phyloP scores from a whole-genome alignment of 352 stramenopile species.

The Globisporangium splendens region DNA sequence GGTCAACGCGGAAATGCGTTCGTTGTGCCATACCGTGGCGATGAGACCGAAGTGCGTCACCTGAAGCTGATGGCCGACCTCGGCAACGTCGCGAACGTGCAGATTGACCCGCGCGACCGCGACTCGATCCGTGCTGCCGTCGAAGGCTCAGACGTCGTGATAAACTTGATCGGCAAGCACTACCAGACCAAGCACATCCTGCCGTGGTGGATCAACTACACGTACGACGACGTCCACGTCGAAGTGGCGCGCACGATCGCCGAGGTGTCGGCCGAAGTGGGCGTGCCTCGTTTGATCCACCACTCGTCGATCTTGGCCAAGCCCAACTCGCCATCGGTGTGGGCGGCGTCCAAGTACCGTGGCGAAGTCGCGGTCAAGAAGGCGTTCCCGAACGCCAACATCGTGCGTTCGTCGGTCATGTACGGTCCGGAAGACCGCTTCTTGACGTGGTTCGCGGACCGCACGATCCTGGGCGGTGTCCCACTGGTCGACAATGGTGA shows the following conservation, averaged over 20 bases:
- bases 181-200: slow-evolving; percentile 96
- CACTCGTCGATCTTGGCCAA: slow-evolving; percentile 78
- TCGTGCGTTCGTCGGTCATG: slow-evolving; percentile 93
- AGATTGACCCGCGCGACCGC: slow-evolving; percentile 87
- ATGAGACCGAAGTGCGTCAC: slow-evolving; percentile 93
- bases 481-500: slow-evolving; percentile 93
- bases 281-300: slow-evolving; percentile 77
- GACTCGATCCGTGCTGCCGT: slow-evolving; percentile 92
- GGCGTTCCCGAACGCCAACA: slow-evolving; percentile 93
- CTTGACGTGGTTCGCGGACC: slow-evolving; percentile 89
- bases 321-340: slow-evolving; percentile 80
- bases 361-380: slow-evolving; percentile 86
- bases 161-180: slow-evolving; percentile 97
- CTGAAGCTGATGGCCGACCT: slow-evolving; percentile 93
- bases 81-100: slow-evolving; percentile 81
- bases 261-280: slow-evolving; percentile 74
- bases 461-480: slow-evolving; percentile 69
- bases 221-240: slow-evolving; percentile 95
- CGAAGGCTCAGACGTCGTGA: slow-evolving; percentile 92
- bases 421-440: slow-evolving; percentile 95
- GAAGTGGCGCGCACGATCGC: slow-evolving; percentile 85
- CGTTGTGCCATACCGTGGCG: slow-evolving; percentile 89
- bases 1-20: slow-evolving; percentile 74
- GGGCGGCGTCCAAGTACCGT: slow-evolving; percentile 84
- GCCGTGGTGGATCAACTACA: slow-evolving; percentile 93